These are phyloP conservation scores for Casuarina glauca DNA, from an alignment of 306 rosid species.

Conservation along the genomic window DNA sequence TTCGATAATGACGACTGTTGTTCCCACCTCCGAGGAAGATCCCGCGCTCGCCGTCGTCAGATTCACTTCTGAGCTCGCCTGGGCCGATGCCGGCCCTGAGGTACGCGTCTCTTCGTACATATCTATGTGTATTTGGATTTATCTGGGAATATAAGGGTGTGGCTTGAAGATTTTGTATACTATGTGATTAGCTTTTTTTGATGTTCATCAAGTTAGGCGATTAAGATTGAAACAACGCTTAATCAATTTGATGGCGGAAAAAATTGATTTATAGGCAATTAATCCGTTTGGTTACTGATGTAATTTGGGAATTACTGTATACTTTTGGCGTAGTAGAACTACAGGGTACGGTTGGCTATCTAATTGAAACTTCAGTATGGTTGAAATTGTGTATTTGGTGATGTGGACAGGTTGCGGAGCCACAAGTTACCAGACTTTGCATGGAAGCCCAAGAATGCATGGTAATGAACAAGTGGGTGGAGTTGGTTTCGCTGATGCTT, in stretches of 20 bases:
- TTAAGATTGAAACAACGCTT: not conserved
- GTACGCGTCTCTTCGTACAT: constrained; percentile 27
- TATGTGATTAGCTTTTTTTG: not conserved
- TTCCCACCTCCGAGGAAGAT: constrained; percentile 89
- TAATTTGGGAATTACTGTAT: not conserved
- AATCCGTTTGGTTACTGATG: not conserved
- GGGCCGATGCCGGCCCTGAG: constrained; percentile 96
- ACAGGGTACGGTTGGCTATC: not conserved
- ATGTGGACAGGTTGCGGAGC: constrained; percentile 71
- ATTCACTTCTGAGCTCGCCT: constrained; percentile 79
- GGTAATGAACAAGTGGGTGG: constrained; percentile 72
- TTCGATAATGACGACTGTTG: constrained; percentile 76
- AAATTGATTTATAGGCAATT: not conserved
- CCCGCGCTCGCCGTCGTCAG: constrained; percentile 79
- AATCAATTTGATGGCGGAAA: not conserved
- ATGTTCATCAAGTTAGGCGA: not conserved
- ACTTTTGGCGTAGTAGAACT: not conserved
- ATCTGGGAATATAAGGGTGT: not conserved
- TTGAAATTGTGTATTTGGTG: constrained; percentile 16
- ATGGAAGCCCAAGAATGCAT: constrained; percentile 75
- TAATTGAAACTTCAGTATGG: constrained; percentile 7
- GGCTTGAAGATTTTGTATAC: too few relatives aligned
- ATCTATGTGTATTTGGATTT: not conserved
- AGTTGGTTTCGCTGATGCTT: constrained; percentile 79
- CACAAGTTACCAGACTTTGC: constrained; percentile 73